Base-by-base conservation (phyloP, 805 yeast species). In the Phaffomyces antillensis region DNA sequence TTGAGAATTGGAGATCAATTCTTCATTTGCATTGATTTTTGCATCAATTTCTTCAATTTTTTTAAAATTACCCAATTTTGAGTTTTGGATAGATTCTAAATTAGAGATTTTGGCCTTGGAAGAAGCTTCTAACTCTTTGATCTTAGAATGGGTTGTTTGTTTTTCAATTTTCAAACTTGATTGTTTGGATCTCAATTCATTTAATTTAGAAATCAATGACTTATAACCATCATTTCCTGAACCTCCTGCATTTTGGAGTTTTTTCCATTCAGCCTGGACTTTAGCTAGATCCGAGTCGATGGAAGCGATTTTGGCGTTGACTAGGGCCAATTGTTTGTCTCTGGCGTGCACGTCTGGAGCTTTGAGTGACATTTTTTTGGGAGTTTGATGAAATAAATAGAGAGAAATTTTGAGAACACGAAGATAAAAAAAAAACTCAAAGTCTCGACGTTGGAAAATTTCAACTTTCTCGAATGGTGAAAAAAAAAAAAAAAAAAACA, bases 41-140 rank as follows among this genome's bases (percentile, higher is more conserved):
- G 70, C 70, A 55, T 85, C 89, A 53, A 86, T 82, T 51, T 86
- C 95, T 33, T 69, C 81, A 49, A 74, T 76, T 39, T 72, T 68
- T 63, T 81, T 81, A 75, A 78, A 90, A 53, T 70, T 77, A 28
- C 47, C 47, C 66, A 76, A 73, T 68, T 84, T 86, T 47, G 87
- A 74, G 24, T 43, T 46, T 47, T 83, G 79, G 60, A 79, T 75
- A 36, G 81, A 73, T 64, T 79, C 83, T 56, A 91, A 76, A 55
- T 89, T 96, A 51, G 70, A 67, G 56, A 81, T 76, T 70, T 83
- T 85, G 66, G 82, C 80, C 74, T 86, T 86, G 66, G 87, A 69
- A 46, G 71, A 71, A 45, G 75, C 68, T 57, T 93, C 97, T 50
- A 81, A 65, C 36, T 71, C 71, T 64, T 79, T 83, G 62, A 91